Evolutionary conservation across 2,329 filamentous ascomycete genomes (phyloP).

Genomic region (Xylariaceae sp.): DNA sequence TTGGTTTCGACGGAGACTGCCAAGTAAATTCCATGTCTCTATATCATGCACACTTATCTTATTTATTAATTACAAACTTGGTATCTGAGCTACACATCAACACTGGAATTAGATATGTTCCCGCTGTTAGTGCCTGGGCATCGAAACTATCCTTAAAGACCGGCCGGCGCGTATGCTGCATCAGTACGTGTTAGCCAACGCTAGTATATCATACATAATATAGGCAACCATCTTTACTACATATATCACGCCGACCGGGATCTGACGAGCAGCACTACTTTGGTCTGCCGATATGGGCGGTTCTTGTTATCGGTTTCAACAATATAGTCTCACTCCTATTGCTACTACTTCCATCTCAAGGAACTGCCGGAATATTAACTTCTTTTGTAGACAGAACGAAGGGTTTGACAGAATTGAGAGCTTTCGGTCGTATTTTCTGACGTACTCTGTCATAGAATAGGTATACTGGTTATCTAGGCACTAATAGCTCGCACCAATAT

Average conservation of each 20-base stretch:
- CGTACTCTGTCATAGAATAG: slow-evolving; percentile 55
- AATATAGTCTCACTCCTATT: slow-evolving; percentile 37
- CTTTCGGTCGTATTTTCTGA: slow-evolving; percentile 60
- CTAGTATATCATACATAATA: too few relatives aligned
- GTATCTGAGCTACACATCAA: slow-evolving; percentile 32
- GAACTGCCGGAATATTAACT: slow-evolving; percentile 53
- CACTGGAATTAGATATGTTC: slow-evolving; percentile 27
- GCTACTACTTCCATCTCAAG: slow-evolving; percentile 44
- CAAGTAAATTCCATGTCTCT: slow-evolving; percentile 33
- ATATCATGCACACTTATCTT: slow-evolving; percentile 36
- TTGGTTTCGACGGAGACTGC: slow-evolving; percentile 30
- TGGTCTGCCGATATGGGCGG: slow-evolving; percentile 31
- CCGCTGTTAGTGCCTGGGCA: slow-evolving; percentile 26
- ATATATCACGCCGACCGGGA: slow-evolving; percentile 27
- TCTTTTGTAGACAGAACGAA: slow-evolving; percentile 42
- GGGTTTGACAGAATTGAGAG: slow-evolving; percentile 51
- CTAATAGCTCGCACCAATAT: slow-evolving; percentile 50
- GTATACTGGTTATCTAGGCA: slow-evolving; percentile 53
- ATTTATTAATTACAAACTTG: slow-evolving; percentile 34
- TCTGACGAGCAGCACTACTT: slow-evolving; percentile 27
- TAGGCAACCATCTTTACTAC: slow-evolving; percentile 35
- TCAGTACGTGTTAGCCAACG: too few relatives aligned
- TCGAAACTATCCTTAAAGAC: not conserved
- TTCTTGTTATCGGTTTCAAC: slow-evolving; percentile 36
- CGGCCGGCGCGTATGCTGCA: not conserved